These are phyloP conservation scores for Geotrichum fermentans DNA, from an alignment of 1,139 yeast genomes.

Conservation along the genomic window DNA sequence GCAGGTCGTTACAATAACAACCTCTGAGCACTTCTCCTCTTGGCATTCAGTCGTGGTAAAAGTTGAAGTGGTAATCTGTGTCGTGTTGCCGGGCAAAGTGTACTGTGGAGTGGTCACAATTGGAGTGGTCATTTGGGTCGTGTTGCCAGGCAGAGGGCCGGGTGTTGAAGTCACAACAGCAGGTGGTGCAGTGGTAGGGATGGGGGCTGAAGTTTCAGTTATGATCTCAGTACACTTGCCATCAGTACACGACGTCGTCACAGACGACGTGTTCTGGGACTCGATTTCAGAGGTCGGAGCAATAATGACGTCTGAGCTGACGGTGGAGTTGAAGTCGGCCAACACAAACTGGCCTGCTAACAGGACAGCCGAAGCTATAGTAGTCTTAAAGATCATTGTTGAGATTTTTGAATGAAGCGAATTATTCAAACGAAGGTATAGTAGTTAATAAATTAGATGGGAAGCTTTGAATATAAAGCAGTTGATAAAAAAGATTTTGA, in stretches of 20 bases:
- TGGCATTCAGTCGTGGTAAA: conserved; percentile 17
- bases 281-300: conserved; percentile 2
- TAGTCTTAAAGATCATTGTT: conserved; percentile 8
- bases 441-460: too few species aligned
- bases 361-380: conserved; percentile 3
- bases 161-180: too few species aligned
- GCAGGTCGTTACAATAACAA: conserved; percentile 10
- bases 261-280: conserved; percentile 6
- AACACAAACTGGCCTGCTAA: conserved; percentile 5
- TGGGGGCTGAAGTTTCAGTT: conserved; percentile 9
- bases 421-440: too few species aligned
- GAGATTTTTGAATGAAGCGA: too few species aligned
- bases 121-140: too few species aligned
- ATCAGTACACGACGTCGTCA: conserved; percentile 17
- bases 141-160: too few species aligned
- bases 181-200: too few species aligned
- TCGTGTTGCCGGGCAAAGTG: too few species aligned
- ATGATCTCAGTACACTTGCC: conserved; percentile 12
- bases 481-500: too few species aligned
- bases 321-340: conserved; percentile 6
- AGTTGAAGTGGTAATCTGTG: conserved; percentile 8
- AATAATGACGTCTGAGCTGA: too few species aligned
- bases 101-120: too few species aligned
- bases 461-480: too few species aligned
- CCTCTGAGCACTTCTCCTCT: conserved; percentile 14